Base-by-base conservation (phyloP, 176 grass and related monocot genomes). In the Oropetium thomaeum region DNA sequence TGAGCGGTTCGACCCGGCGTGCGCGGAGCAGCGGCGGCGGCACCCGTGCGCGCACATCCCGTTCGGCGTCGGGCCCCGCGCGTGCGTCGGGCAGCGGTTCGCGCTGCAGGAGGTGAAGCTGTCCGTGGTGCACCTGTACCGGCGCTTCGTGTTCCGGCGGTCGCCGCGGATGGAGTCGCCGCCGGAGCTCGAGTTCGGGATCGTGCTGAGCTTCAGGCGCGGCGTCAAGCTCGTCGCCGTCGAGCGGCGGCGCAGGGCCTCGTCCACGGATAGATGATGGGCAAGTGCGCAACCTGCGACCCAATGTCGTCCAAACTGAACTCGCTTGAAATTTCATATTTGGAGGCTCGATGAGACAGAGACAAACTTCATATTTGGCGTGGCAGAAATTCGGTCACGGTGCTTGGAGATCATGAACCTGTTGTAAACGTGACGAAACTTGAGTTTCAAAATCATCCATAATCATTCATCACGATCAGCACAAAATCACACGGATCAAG, bases 21-120 rank as follows among this genome's bases (percentile, higher is more conserved):
- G 87, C 78, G 76, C 89, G 41, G 93, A 97, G 79, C 85, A 87
- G 69, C 71, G 80, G 27, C 66, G 58, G 62, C 85, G 90, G 25
- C 90, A 97, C 73, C 86, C 86, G 38, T 91, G 89, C 54, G 85
- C 94, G 8, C 83, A 91, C 86, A 89, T 91, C 62, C 94, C 94
- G 2, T 97, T 97, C 84, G 93, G 93, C 35, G 59, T 93, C 26
- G 90, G 90, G 1, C 93, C 93, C 22, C 70, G 93, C 59, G 76
- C 87, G 62, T 97, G 93, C 82, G 87, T 93, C 2, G 94, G 90
- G 69, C 90, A 91, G 83, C 86, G 81, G 74, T 93, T 97, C 78
- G 62, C 88, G 59, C 53, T 93, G 78, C 94, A 91, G 70, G 86
- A 97, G 84, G 41, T 91, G 77, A 93, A 97, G 80, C 81, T 97